These are phyloP conservation scores for Citropsis articulata DNA, from an alignment of 345 rosid genomes.

Conservation along the genomic window DNA sequence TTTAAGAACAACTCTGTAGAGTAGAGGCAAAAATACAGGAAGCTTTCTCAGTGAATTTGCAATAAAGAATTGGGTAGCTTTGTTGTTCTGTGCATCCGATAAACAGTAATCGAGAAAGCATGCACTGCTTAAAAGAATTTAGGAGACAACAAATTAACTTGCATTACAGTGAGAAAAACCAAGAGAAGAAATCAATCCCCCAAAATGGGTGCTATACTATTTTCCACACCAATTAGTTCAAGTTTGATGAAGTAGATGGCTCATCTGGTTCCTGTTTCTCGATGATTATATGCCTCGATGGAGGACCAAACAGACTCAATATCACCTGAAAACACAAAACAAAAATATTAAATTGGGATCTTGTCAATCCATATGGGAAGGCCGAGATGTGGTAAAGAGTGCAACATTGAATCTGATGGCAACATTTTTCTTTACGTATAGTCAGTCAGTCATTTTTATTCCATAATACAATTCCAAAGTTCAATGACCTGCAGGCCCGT, in stretches of 20 bases:
- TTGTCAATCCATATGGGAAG: background rate
- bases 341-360: background rate
- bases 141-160: background rate
- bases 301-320: slow-evolving; percentile 79
- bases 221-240: slow-evolving; percentile 28
- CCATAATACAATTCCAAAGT: background rate
- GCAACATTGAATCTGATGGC: background rate
- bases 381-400: background rate
- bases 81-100: background rate
- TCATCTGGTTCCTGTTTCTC: slow-evolving; percentile 26
- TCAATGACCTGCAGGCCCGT: background rate
- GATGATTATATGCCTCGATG: slow-evolving; percentile 30
- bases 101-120: background rate
- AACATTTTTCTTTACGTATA: too few relatives aligned
- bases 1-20: background rate
- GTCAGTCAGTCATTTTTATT: background rate
- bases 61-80: background rate
- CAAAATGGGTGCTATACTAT: background rate
- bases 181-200: background rate
- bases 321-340: slow-evolving; percentile 56
- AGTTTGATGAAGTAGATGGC: slow-evolving; percentile 34
- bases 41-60: background rate
- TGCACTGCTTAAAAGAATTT: background rate
- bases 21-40: background rate
- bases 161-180: background rate